Evolutionary conservation across 176 grass and related monocot species (phyloP), one percentile per base, ranked within the genome.

Genomic region (Oryza rufipogon): DNA sequence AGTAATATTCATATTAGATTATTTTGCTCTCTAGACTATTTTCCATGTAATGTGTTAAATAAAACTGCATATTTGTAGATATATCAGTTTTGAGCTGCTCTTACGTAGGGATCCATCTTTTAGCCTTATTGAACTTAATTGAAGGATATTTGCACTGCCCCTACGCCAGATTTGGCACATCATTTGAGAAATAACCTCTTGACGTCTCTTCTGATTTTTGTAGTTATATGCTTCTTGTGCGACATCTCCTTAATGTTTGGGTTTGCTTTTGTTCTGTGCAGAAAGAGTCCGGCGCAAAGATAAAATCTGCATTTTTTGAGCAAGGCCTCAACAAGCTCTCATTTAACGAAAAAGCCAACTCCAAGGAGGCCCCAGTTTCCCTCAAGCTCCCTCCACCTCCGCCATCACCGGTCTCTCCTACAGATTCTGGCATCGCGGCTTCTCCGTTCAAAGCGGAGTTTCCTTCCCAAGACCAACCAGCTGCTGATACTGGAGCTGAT

Each of bases 311-410:
- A 79, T 91, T 92, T 82, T 90, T 99, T 23, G 91, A 99, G 85
- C 89, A 94, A 83, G 89, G 78, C 33, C 89, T 99, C 63, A 99
- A 92, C 81, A 96, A 91, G 82, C 85, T 95, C 39, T 85, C 91
- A 16, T 46, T 90, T 71, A 71, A 79, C 63, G 89, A 93, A 45
- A 92, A 94, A 33, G n/a, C 83, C 76, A 88, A 80, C 68, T 60
- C 71, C 22, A 96, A 92, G 91, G 91, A 89, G 67, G 80, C 41
- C 76, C 84, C 66, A 4, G 90, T 98, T 42, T 90, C 86, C 77
- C 91, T 98, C 22, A 94, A 94, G 71, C 93, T 92, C 9, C 92
- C 89, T 0, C 96, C 96, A 19, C 92, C 96, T 45, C 96, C 93
- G 30, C 82, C 91, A 5, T 77, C 87, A 60, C 81, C 95, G 0